Evolutionary conservation across 768 basidiomycete genomes (phyloP), one percentile per base, ranked within the genome.

Genomic region (Boletus rubescentipes): DNA sequence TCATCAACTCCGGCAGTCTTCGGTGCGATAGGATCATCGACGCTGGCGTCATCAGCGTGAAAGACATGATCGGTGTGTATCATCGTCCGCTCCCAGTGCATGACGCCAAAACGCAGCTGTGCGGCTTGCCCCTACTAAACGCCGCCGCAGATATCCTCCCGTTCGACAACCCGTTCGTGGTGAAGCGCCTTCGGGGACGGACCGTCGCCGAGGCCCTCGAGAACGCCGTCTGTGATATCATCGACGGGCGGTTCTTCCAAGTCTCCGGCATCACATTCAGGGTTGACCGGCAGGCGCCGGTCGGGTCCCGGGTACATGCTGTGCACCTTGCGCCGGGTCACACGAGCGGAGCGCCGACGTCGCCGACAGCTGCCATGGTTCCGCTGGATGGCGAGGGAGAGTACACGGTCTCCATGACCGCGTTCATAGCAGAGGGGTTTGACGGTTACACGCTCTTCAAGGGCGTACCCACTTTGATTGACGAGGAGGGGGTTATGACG

Each of bases 31-130:
- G 50, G 57, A 20, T 55, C 49, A 51, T 58, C 11, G 39, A 48
- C 7, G 36, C 51, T 2, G 45, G 53, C 23, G 26, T 32, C 20
- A 31, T 55, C 39, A 53, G 46, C 3, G 26, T 57, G 0, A 55
- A 59, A 36, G 53, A 59, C 35, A 31, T 54, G 57, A 65, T 62
- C 37, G 56, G 60, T 62, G 30, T 18, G 38, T 52, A 18, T 23
- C 15, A 7, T 41, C 31, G 14, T 45, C 57, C 47, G 45, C 6
- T 10, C 11, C 30, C 29, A 15, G 40, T 30, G 52, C 15, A 35
- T 20, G 23, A n/a, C 16, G 21, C 16, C 14, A 9, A 30, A 16
- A 45, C 2, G 8, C 7, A 34, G 16, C 34, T 29, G 26, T 4
- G 31, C 23, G 9, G n/a, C 21, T 15, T 4, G 2, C 18, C 30